Evolutionary conservation across 73 alveolate species (phyloP).

Genomic region (Paramecium primaurelia): DNA sequence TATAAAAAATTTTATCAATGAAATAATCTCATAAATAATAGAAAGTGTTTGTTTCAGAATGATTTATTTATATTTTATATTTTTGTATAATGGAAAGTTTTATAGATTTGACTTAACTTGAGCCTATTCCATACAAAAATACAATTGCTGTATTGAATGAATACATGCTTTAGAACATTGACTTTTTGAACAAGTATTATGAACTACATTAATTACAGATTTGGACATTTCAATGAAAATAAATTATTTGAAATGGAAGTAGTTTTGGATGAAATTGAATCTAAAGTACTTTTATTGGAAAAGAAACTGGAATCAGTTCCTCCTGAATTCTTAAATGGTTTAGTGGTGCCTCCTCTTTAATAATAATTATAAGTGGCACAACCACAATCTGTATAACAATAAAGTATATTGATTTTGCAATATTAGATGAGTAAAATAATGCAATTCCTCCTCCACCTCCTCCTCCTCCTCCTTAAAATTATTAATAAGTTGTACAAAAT

Average conservation of each 20-base stretch:
- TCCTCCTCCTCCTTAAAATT: background rate
- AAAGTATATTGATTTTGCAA: background rate
- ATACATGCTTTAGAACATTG: background rate
- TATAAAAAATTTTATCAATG: background rate
- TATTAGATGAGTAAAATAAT: background rate
- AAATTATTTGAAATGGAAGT: conserved; percentile 37
- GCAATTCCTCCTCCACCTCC: background rate
- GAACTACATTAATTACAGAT: background rate
- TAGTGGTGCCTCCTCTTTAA: background rate
- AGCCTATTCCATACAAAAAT: conserved; percentile 32
- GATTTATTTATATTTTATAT: background rate
- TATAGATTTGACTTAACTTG: background rate
- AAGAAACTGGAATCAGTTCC: conserved; percentile 13
- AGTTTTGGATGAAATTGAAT: conserved; percentile 16
- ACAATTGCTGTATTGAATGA: conserved; percentile 9
- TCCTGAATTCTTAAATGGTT: background rate
- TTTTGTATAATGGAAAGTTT: background rate
- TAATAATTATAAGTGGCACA: background rate
- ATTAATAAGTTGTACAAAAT: background rate
- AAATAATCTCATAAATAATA: background rate
- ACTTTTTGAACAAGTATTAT: background rate
- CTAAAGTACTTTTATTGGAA: conserved; percentile 22
- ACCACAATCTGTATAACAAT: background rate
- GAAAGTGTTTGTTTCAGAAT: background rate
- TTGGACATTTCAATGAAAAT: conserved; percentile 40